Conservation (phyloP, 2,329 filamentous ascomycete genomes). For the Allantophomopsis cytisporea region DNA sequence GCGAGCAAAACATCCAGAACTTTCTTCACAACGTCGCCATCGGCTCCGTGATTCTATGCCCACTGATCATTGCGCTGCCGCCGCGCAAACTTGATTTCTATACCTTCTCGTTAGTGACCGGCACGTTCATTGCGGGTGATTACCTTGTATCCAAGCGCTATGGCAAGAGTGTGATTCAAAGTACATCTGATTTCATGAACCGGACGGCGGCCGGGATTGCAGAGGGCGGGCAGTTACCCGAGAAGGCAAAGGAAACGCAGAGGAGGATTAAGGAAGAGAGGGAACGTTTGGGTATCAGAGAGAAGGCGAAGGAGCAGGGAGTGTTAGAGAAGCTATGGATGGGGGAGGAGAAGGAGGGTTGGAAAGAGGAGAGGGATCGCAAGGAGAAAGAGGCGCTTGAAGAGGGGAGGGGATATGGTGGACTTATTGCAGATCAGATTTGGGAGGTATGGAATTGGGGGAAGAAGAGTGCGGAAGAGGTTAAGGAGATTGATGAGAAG, state of each 20-base stretch:
- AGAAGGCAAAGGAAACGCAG: slow-evolving; percentile 11
- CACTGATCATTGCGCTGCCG: slow-evolving; percentile 37
- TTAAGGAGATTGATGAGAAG: slow-evolving; percentile 13
- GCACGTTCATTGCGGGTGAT: slow-evolving; percentile 16
- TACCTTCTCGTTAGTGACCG: slow-evolving; percentile 35
- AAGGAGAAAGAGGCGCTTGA: slow-evolving; percentile 18
- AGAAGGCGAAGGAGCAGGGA: slow-evolving; percentile 10
- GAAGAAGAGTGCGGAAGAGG: slow-evolving; percentile 14
- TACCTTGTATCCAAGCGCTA: slow-evolving; percentile 16
- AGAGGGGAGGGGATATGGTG: slow-evolving; percentile 23
- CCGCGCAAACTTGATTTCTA: slow-evolving; percentile 49
- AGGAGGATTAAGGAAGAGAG: slow-evolving; percentile 9
- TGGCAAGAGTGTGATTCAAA: slow-evolving; percentile 6
- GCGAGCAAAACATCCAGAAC: background rate
- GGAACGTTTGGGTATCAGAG: slow-evolving; percentile 1
- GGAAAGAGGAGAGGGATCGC: slow-evolving; percentile 17
- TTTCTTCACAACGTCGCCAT: slow-evolving; percentile 20
- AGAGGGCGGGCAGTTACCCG: slow-evolving; percentile 6
- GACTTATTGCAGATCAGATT: slow-evolving; percentile 28
- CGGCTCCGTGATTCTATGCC: slow-evolving; percentile 33
- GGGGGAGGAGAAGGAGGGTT: slow-evolving; percentile 33
- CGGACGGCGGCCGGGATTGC: background rate
- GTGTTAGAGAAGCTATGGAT: slow-evolving; percentile 39
- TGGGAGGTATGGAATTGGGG: slow-evolving; percentile 32
- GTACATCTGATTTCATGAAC: slow-evolving; percentile 9